Evolutionary conservation across 768 basidiomycete genomes (phyloP).

Genomic region (Exidia glandulosa): DNA sequence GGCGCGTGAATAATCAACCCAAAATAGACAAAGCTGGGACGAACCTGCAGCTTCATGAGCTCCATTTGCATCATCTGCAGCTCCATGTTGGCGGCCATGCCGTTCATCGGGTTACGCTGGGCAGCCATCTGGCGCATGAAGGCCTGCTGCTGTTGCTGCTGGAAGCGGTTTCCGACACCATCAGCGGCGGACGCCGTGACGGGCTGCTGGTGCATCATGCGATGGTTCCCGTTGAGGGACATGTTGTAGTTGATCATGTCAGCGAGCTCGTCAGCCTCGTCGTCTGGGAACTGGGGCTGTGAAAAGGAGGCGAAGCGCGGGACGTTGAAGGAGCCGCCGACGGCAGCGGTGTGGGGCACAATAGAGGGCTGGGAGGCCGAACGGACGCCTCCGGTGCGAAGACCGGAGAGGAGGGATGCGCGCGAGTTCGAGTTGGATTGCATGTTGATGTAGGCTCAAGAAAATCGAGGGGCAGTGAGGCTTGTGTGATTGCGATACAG

Average conservation of each 20-base stretch:
- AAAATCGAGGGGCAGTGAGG: constrained; percentile 28
- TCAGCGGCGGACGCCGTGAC: constrained; percentile 61
- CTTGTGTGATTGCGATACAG: constrained; percentile 26
- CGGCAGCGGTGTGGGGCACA: constrained; percentile 38
- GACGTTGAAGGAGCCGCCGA: constrained; percentile 47
- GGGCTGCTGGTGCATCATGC: constrained; percentile 32
- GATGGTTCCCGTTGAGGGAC: constrained; percentile 30
- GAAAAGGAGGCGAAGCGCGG: constrained; percentile 41
- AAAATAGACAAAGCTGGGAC: constrained; percentile 11
- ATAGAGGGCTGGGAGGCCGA: constrained; percentile 40
- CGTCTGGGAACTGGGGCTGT: constrained; percentile 32
- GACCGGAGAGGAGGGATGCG: constrained; percentile 78
- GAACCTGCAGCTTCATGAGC: constrained; percentile 68
- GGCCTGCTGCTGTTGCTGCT: constrained; percentile 42
- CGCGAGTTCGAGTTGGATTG: constrained; percentile 24
- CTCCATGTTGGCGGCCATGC: constrained; percentile 51
- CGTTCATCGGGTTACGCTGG: constrained; percentile 9
- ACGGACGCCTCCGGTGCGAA: constrained; percentile 84
- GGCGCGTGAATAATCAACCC: constrained; percentile 3
- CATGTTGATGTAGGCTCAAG: background rate
- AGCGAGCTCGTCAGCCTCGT: constrained; percentile 46
- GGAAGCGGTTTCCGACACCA: constrained; percentile 52
- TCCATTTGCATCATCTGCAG: constrained; percentile 82
- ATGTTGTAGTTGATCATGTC: constrained; percentile 44
- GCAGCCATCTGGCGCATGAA: constrained; percentile 7